phyloP scores from a whole-genome alignment of 345 rosid species.

The Eucalyptus tenuipes region DNA sequence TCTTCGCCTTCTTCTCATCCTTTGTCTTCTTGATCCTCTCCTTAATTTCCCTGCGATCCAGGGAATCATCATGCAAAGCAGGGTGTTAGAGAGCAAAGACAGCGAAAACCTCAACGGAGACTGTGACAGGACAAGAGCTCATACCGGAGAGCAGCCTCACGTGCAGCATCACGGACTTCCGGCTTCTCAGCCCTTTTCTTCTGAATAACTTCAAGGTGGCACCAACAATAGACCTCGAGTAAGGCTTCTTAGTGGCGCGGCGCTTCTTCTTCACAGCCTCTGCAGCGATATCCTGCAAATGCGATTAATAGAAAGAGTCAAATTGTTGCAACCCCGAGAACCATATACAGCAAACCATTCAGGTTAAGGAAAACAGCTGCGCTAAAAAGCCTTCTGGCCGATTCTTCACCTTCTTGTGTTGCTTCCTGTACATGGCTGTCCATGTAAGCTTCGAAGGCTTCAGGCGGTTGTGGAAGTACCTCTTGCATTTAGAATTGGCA shows the following conservation, averaged over 20 bases:
- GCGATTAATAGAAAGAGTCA: background rate
- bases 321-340: background rate
- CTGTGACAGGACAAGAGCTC: background rate
- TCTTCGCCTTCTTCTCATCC: slow-evolving; percentile 13
- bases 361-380: background rate
- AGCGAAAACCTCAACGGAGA: background rate
- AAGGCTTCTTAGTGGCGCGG: background rate
- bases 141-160: slow-evolving; percentile 11
- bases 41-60: slow-evolving; percentile 1
- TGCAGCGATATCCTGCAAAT: background rate
- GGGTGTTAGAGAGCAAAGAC: background rate
- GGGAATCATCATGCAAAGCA: background rate
- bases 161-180: slow-evolving; percentile 9
- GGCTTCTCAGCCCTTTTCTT: slow-evolving; percentile 10
- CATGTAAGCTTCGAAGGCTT: slow-evolving; percentile 92
- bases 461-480: slow-evolving; percentile 84
- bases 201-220: slow-evolving; percentile 10
- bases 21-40: slow-evolving; percentile 8
- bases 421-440: slow-evolving; percentile 71
- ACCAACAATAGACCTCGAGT: slow-evolving; percentile 10
- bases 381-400: background rate
- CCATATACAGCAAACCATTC: background rate
- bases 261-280: slow-evolving; percentile 8
- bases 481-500: slow-evolving; percentile 76
- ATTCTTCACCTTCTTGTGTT: slow-evolving; percentile 49